Evolutionary conservation across 768 basidiomycete species (phyloP), one percentile per base, ranked within the genome.

Genomic region (Antrodiella citrinella): DNA sequence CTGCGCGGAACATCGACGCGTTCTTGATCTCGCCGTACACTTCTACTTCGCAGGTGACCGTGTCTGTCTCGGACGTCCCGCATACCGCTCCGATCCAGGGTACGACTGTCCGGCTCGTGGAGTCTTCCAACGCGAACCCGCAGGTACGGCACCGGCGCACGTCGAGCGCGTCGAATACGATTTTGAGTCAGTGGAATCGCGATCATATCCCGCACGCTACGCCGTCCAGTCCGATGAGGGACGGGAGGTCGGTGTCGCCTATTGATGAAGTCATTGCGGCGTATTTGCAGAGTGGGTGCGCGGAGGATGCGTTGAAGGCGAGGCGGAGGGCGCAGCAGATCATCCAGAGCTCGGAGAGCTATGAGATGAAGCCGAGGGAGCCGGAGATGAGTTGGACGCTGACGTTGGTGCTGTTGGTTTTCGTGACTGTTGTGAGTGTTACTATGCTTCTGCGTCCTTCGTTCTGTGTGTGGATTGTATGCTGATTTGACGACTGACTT

Each of bases 361-460:
- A 61, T 25, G 54, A 54, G 4, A 67, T 63, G 9, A 67, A 69
- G 44, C 54, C 54, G 18, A 68, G 70, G 42, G 50, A 52, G 44
- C 72, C 73, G 2, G 53, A 66, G 52, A 53, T 73, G 62, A 65
- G 62, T 50, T 49, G 67, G 13, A 54, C 54, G 19, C 60, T 69
- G 51, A 69, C 69, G 4, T 49, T 72, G 44, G 60, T 47, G 3
- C 55, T 74, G 2, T 58, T 76, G 19, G 53, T 57, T 18, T 52
- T 61, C 7, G 66, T 74, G 48, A 75, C 74, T 1, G 71, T 69
- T 50, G 69, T 72, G 44, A 20, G 68, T 64, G 15, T 24, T 19
- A 41, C 2, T 10, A n/a, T 35, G 7, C 26, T 49, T 40, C 13
- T 26, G 39, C 47, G 22, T 43, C 38, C 38, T 25, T 38, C 30